phyloP scores from a whole-genome alignment of 352 stramenopile species.

The Globisporangium echinulatum region DNA sequence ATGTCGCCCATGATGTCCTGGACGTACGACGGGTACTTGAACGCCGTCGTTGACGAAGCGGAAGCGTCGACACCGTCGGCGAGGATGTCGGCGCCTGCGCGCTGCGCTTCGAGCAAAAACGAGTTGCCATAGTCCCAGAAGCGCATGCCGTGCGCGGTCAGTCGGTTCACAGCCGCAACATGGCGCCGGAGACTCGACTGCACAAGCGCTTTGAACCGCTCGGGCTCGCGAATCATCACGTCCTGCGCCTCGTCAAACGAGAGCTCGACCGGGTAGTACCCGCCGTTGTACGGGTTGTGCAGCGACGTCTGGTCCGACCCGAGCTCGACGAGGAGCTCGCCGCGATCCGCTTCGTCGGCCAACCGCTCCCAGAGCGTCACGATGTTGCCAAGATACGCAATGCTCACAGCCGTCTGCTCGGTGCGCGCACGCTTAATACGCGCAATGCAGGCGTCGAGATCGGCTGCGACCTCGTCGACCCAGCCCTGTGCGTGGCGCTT shows the following conservation, averaged over 20 bases:
- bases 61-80: constrained; percentile 40
- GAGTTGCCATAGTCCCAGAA: constrained; percentile 92
- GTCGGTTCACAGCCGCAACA: constrained; percentile 71
- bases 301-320: constrained; percentile 87
- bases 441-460: constrained; percentile 59
- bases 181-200: constrained; percentile 75
- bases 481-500: constrained; percentile 84
- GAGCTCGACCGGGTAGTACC: constrained; percentile 85
- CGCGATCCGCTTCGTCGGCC: constrained; percentile 66
- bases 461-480: constrained; percentile 76
- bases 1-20: constrained; percentile 91
- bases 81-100: constrained; percentile 74
- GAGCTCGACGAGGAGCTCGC: constrained; percentile 77
- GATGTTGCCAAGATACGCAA: constrained; percentile 84
- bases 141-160: constrained; percentile 71
- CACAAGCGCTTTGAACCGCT: constrained; percentile 73
- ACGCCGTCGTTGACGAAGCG: constrained; percentile 61
- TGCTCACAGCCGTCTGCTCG: constrained; percentile 61
- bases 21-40: constrained; percentile 87
- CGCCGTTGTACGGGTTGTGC: constrained; percentile 88
- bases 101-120: constrained; percentile 81
- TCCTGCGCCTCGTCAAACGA: constrained; percentile 75
- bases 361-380: constrained; percentile 84
- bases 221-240: constrained; percentile 75
- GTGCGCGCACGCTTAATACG: constrained; percentile 50